phyloP scores from a whole-genome alignment of 2,329 filamentous ascomycete species.

The Chrysoporthe cubensis region DNA sequence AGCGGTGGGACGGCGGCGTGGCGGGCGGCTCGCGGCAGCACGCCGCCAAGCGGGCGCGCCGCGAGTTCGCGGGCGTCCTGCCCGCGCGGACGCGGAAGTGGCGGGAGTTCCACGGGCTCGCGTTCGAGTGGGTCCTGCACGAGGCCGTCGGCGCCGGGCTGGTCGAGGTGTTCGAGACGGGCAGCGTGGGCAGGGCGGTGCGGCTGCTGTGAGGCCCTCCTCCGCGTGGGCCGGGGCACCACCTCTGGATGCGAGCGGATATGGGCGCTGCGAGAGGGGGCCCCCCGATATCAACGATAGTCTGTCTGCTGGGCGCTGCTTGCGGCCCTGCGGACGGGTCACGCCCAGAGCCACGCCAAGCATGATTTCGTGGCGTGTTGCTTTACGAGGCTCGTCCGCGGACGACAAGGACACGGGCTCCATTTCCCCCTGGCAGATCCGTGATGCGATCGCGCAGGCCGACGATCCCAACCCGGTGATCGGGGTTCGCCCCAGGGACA shows the following conservation, averaged over 20 bases:
- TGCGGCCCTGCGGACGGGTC: too few relatives aligned
- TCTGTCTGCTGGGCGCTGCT: too few relatives aligned
- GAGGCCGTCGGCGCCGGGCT: slow-evolving; percentile 72
- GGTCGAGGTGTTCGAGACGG: slow-evolving; percentile 75
- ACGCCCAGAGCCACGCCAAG: background rate
- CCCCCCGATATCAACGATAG: too few relatives aligned
- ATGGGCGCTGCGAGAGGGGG: too few relatives aligned
- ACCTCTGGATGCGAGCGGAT: too few relatives aligned
- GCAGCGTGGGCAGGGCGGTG: slow-evolving; percentile 72
- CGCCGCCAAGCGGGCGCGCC: slow-evolving; percentile 53
- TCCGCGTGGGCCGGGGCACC: too few relatives aligned
- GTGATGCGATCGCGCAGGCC: background rate
- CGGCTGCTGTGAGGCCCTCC: slow-evolving; percentile 41
- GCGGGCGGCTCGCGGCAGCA: slow-evolving; percentile 48
- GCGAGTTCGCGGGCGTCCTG: slow-evolving; percentile 60
- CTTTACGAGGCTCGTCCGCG: background rate
- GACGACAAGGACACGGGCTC: background rate
- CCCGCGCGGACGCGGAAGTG: slow-evolving; percentile 69
- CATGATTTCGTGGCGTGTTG: background rate
- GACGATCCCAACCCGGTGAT: background rate
- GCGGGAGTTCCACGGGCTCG: slow-evolving; percentile 70
- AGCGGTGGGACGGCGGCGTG: slow-evolving; percentile 74
- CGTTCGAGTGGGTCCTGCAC: slow-evolving; percentile 72
- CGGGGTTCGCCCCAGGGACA: too few relatives aligned
- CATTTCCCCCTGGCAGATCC: background rate